Evolutionary conservation across 495 filamentous ascomycete genomes (phyloP).

Genomic region (Letharia lupina): DNA sequence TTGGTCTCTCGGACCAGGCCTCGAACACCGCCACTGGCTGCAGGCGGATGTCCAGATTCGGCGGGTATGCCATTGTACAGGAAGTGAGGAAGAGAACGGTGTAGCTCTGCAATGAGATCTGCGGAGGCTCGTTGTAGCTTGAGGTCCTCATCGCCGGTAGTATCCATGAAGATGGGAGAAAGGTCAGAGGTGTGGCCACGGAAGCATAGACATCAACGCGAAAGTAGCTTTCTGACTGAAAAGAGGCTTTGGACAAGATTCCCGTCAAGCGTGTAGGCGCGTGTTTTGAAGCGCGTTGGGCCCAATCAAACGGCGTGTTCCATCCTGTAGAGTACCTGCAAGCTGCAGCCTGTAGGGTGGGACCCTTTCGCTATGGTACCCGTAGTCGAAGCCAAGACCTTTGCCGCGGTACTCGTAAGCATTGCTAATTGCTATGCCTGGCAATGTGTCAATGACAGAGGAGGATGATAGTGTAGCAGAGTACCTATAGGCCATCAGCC

Average conservation of each 20-base stretch:
- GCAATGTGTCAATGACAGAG: too few species aligned
- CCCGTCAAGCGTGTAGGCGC: neutral
- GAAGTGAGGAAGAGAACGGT: conserved; percentile 46
- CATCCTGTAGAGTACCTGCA: neutral
- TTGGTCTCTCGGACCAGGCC: conserved; percentile 17
- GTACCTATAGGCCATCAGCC: too few species aligned
- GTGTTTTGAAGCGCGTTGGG: neutral
- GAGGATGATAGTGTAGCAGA: too few species aligned
- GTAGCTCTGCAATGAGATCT: conserved; percentile 59
- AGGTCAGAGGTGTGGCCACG: neutral
- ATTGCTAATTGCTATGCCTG: too few species aligned
- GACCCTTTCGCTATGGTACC: too few species aligned
- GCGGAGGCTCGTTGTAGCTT: conserved; percentile 63
- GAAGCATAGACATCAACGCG: neutral
- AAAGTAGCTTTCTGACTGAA: neutral
- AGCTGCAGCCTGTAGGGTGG: too few species aligned
- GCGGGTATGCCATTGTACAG: conserved; percentile 35
- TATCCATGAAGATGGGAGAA: conserved; percentile 34
- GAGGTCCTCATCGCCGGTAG: conserved; percentile 55
- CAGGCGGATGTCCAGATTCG: conserved; percentile 27
- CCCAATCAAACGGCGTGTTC: neutral
- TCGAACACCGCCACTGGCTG: conserved; percentile 31
- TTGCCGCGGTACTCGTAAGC: too few species aligned
- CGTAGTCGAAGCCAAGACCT: too few species aligned
- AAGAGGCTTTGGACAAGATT: too few species aligned